A percentile compares a stretch with the other conserved stretches of the same genome.
phyloP scores from a whole-genome alignment of 805 yeast genomes.

The Kodamaea laetipori region DNA sequence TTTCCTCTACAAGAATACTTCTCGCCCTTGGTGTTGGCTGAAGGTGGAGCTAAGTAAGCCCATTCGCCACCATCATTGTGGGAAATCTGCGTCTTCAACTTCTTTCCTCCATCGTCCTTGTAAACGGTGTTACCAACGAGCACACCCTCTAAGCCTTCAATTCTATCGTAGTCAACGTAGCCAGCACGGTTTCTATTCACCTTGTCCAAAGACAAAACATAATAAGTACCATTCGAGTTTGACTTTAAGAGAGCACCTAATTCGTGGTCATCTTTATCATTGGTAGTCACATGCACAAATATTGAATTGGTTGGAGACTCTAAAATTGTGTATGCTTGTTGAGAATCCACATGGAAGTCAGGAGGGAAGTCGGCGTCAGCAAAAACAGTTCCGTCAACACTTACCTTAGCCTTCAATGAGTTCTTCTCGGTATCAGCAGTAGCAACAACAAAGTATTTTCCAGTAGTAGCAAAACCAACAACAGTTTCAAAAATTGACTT shows the following conservation, averaged over 20 bases:
- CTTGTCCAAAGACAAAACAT: conserved; percentile 62
- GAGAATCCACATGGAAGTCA: conserved; percentile 57
- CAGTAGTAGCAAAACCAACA: conserved; percentile 73
- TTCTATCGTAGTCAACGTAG: conserved; percentile 84
- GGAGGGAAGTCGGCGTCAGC: conserved; percentile 80
- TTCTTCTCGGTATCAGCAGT: conserved; percentile 47
- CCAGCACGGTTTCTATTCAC: conserved; percentile 78
- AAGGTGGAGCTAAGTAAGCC: conserved; percentile 72
- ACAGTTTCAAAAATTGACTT: conserved; percentile 53
- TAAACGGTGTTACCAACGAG: conserved; percentile 69
- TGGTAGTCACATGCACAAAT: conserved; percentile 81
- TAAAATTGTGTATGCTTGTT: conserved; percentile 69
- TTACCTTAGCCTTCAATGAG: conserved; percentile 63
- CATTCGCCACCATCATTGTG: conserved; percentile 93
- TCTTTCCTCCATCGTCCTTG: conserved; percentile 49
- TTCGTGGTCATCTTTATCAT: conserved; percentile 50
- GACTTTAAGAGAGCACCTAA: conserved; percentile 84
- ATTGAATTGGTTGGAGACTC: conserved; percentile 72
- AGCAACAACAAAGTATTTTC: conserved; percentile 76
- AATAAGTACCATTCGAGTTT: conserved; percentile 88
- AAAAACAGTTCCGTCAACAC: conserved; percentile 75
- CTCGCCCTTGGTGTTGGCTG: conserved; percentile 59
- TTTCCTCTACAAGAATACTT: conserved; percentile 53
- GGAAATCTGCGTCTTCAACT: conserved; percentile 70
- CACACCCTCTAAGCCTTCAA: conserved; percentile 84